phyloP scores from a whole-genome alignment of 352 stramenopile genomes.

The Phytophthora hibernalis region DNA sequence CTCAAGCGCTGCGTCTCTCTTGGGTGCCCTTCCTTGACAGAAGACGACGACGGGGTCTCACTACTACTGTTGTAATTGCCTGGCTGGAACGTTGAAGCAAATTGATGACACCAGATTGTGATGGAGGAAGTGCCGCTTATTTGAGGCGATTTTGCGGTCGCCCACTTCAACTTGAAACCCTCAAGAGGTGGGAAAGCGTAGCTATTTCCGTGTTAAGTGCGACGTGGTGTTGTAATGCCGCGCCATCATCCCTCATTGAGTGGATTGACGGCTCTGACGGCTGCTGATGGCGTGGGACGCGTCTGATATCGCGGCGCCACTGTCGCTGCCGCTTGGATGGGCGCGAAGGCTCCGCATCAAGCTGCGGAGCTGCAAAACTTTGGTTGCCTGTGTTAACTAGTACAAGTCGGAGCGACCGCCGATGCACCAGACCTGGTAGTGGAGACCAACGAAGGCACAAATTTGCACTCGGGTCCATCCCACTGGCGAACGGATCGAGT shows the following conservation, averaged over 20 bases:
- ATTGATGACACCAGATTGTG: constrained; percentile 49
- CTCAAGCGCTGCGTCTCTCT: constrained; percentile 25
- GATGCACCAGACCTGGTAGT: constrained; percentile 11
- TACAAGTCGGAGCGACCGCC: constrained; percentile 18
- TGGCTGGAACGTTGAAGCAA: constrained; percentile 32
- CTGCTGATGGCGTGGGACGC: neutral
- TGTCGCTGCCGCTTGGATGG: neutral
- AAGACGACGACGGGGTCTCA: constrained; percentile 31
- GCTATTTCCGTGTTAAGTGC: neutral
- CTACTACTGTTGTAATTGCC: constrained; percentile 30
- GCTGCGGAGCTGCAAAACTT: neutral
- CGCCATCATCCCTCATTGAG: neutral
- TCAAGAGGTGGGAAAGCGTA: neutral
- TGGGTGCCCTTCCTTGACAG: constrained; percentile 16
- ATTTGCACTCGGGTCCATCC: constrained; percentile 3
- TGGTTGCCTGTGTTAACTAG: constrained; percentile 23
- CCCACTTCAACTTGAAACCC: constrained; percentile 1
- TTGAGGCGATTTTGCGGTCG: neutral
- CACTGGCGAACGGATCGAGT: neutral
- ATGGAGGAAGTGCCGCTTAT: neutral
- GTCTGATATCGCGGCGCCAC: constrained; percentile 13
- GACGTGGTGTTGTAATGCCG: neutral
- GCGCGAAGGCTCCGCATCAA: neutral
- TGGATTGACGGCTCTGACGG: neutral
- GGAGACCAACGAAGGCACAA: constrained; percentile 19